Base-by-base conservation (phyloP, 2,329 filamentous ascomycete species). In the Diplodia intermedia region DNA sequence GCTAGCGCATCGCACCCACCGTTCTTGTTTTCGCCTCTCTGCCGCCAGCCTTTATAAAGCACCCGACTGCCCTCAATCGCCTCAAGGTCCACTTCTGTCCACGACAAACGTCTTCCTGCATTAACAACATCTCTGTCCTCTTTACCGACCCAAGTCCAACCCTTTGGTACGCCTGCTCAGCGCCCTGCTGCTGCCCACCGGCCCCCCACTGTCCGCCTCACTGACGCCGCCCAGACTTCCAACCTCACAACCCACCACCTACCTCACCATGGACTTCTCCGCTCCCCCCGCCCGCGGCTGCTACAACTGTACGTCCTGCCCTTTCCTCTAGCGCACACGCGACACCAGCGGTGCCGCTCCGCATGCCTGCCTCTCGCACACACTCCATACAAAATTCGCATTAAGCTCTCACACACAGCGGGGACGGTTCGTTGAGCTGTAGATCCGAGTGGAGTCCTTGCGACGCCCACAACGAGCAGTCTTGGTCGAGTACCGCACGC, bases 251-350 rank as follows among this genome's bases (percentile, higher is more conserved):
- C 55, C 50, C 54, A 38, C 36, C 50, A 26, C 40, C 56, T 47
- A 40, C 55, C 53, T 43, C 69, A 72, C 50, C 70, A 79, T 79
- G 78, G 76, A 79, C 68, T 79, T 77, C 71, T 49, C 69, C 52
- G 76, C 76, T 72, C 73, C 73, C 69, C 75, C 74, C 69, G 77
- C 77, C 72, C 77, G 78, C 70, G 78, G 78, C 72, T 80, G 78
- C 75, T 80, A 79, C 77, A 80, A 80, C 76, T 80, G 78, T 80
- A 76, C 73, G 78, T 78, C 56, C 40, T 60, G 20, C 52, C 56
- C 66, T 62, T 67, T 68, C 60, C 55, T 49, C 68, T 65, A 38
- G 18, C 43, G 50, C 47, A 38, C 20, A 40, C 26, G 50, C 56
- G 55, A 36, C 20, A 15, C 56, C 56, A 14, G 23, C 18, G 20